Evolutionary conservation across 2,329 filamentous ascomycete genomes (phyloP), one percentile per base, ranked within the genome.

Genomic region (Arachnomyces sp.): DNA sequence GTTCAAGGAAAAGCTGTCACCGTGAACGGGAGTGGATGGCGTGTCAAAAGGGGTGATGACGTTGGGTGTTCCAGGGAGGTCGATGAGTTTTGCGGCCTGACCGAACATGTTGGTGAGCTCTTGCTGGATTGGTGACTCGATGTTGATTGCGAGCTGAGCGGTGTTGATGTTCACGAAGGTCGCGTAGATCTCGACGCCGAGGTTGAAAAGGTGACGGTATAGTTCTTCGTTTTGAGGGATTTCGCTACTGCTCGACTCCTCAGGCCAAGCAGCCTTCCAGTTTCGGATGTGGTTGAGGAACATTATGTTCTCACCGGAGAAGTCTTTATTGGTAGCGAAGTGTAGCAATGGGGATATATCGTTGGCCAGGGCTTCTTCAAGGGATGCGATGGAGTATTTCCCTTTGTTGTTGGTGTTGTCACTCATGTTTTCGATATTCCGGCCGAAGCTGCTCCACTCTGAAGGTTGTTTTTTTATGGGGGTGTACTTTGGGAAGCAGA

Each of bases 281-380:
- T 68, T 65, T 2, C 66, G 63, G 9, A 80, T 72, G 30, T 68
- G 63, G 9, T 69, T 71, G n/a, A 82, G 56, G 52, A 82, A 82
- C 32, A 77, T 69, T 43, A 82, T 75, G 51, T 82, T 82, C 54
- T 82, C 79, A 9, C 76, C 78, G 0, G 77, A 81, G 53, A 82
- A 81, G 49, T 82, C 78, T 18, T 72, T 69, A 6, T 72, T 65
- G 0, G 77, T 76, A 0, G 78, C 77, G 52, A 79, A 82, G 33
- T 74, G 60, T 38, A 79, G 73, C 0, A 82, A 65, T 0, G 73
- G 70, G 8, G 68, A 62, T 0, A 74, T 70, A 51, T 80, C 77
- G 32, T 70, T 66, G 39, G 66, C 61, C 0, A 82, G 60, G 2
- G 74, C 72, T 40, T 73, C 64, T 46, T 82, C 76, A 3, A 82